phyloP scores from a whole-genome alignment of 1,284 basidiomycete species.

The Ceratobasidium sp. region DNA sequence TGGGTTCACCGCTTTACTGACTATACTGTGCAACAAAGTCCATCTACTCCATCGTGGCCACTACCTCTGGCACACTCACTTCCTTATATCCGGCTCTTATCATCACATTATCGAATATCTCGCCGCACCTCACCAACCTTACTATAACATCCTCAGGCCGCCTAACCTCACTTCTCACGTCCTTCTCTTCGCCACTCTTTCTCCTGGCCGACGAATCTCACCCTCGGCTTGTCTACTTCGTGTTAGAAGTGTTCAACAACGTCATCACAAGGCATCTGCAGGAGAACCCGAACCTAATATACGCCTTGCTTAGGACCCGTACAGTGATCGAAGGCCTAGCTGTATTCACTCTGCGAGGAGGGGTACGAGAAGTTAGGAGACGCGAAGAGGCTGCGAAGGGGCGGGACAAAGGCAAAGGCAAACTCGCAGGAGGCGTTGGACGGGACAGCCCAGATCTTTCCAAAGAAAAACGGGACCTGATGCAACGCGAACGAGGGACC shows the following conservation, averaged over 20 bases:
- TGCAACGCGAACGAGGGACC: slow-evolving; percentile 35
- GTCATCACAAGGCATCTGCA: slow-evolving; percentile 75
- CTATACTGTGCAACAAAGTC: slow-evolving; percentile 62
- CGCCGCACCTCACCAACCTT: slow-evolving; percentile 85
- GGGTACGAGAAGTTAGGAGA: slow-evolving; percentile 74
- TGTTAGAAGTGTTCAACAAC: slow-evolving; percentile 91
- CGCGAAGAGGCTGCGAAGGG: slow-evolving; percentile 65
- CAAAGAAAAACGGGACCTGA: slow-evolving; percentile 39
- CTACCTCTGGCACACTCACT: slow-evolving; percentile 82
- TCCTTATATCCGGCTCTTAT: slow-evolving; percentile 92
- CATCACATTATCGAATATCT: slow-evolving; percentile 87
- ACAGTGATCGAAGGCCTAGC: slow-evolving; percentile 87
- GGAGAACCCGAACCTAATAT: slow-evolving; percentile 89
- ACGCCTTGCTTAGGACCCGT: slow-evolving; percentile 84
- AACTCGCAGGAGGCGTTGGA: slow-evolving; percentile 14
- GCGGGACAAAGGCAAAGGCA: slow-evolving; percentile 28
- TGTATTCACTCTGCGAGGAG: slow-evolving; percentile 86
- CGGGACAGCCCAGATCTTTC: slow-evolving; percentile 27
- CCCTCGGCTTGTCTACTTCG: slow-evolving; percentile 89
- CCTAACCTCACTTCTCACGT: slow-evolving; percentile 86
- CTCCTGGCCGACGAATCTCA: slow-evolving; percentile 93
- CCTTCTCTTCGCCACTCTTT: slow-evolving; percentile 90
- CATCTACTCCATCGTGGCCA: slow-evolving; percentile 88
- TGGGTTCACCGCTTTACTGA: slow-evolving; percentile 15
- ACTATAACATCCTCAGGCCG: slow-evolving; percentile 84